Evolutionary conservation across 345 rosid species (phyloP).

Genomic region (Viola odorata): DNA sequence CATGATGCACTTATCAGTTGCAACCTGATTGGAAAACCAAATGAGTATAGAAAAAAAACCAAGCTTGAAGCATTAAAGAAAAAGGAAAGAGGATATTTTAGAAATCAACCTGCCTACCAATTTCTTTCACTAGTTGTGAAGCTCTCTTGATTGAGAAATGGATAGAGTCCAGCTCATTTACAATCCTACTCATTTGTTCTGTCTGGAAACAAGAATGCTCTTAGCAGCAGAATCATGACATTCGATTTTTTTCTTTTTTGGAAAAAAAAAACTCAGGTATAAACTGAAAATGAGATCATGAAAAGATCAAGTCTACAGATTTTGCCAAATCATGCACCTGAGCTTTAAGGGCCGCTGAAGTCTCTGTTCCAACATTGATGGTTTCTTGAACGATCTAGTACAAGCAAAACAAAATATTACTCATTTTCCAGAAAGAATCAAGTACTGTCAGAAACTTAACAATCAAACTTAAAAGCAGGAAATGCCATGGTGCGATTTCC

Average conservation of each 20-base stretch:
- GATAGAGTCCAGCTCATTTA: constrained; percentile 91
- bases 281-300: neutral
- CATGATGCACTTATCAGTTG: constrained; percentile 92
- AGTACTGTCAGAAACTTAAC: neutral
- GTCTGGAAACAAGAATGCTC: constrained; percentile 47
- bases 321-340: constrained; percentile 48
- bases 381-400: constrained; percentile 84
- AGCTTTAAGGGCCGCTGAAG: constrained; percentile 83
- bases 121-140: constrained; percentile 88
- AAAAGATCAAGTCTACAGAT: constrained; percentile 1
- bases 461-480: neutral
- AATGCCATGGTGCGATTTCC: neutral
- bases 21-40: constrained; percentile 46
- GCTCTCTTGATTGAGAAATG: constrained; percentile 95
- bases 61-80: neutral
- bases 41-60: neutral
- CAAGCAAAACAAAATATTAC: neutral
- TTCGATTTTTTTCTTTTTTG: neutral
- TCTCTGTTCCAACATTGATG: constrained; percentile 77
- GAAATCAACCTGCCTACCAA: constrained; percentile 94
- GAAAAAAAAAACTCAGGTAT: neutral
- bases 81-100: constrained; percentile 18
- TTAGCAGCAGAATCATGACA: constrained; percentile 13
- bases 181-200: constrained; percentile 97
- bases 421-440: neutral